A percentile compares a stretch with the other conserved stretches of the same genome.
These are phyloP conservation scores for Suhomyces sp. DNA, from an alignment of 805 yeast species.

Conservation along the genomic window DNA sequence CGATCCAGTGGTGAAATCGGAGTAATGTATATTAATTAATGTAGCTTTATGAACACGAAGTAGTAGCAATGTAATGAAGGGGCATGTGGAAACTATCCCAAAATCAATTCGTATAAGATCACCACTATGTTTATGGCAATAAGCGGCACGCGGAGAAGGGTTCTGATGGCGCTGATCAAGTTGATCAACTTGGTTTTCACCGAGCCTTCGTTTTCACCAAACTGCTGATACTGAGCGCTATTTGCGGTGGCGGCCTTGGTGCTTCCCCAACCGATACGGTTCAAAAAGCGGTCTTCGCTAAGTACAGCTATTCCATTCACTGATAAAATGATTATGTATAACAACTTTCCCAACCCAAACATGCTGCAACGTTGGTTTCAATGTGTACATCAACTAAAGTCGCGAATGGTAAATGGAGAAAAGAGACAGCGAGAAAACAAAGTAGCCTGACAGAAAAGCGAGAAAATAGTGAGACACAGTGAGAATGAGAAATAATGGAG, in stretches of 20 bases:
- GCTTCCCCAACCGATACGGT: constrained; percentile 48
- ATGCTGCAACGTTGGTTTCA: constrained; percentile 19
- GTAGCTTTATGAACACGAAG: neutral
- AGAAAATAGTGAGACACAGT: neutral
- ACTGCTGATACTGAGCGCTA: constrained; percentile 17
- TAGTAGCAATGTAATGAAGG: neutral
- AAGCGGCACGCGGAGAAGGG: constrained; percentile 70
- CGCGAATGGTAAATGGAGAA: neutral
- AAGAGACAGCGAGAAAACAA: neutral
- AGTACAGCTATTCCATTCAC: constrained; percentile 75
- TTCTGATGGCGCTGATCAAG: constrained; percentile 70
- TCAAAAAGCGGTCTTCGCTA: constrained; percentile 75
- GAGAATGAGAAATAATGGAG: neutral
- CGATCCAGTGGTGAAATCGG: constrained; percentile 8
- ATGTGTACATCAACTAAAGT: neutral
- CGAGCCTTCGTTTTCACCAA: constrained; percentile 31
- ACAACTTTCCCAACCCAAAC: constrained; percentile 62
- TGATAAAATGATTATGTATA: constrained; percentile 56
- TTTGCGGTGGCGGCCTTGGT: constrained; percentile 12
- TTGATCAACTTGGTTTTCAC: constrained; percentile 60
- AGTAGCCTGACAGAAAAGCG: neutral
- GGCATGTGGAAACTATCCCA: constrained; percentile 45
- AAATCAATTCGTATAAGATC: constrained; percentile 64
- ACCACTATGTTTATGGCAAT: constrained; percentile 65
- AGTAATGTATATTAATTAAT: constrained; percentile 3